Base-by-base conservation (phyloP, 768 basidiomycete species). In the Clitopilus passeckerianus region DNA sequence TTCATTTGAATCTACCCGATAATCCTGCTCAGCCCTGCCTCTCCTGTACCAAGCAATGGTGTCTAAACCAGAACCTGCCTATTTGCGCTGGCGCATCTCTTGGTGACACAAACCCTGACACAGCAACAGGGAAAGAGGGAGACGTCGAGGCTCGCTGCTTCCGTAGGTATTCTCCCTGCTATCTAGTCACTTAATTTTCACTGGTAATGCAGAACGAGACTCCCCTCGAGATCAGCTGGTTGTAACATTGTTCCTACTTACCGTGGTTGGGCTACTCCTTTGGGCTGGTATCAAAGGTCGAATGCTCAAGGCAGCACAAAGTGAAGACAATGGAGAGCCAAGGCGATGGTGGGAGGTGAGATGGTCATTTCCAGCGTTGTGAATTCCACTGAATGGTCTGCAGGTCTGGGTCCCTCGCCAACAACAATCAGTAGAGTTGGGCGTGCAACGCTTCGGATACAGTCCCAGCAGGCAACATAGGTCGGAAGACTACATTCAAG, bases 61-160 rank as follows among this genome's bases (percentile, higher is more conserved):
- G 95, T 74, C 77, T 95, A 58, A 91, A 96, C 69, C 95, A 93
- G 72, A 92, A 94, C 67, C 78, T 97, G 35, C 76, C 81, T 15
- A 95, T 93, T 46, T 96, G 92, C 70, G 81, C 82, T 9, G 89
- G 89, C 24, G 92, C 92, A 53, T 81, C 83, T 54, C 74, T 95
- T 56, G 95, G 94, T 23, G 91, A 94, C 67, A 87, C 90, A 22
- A 85, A 97, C 72, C 91, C 91, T 24, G 95, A 97, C 72, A 94
- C 91, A 16, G 93, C 90, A 12, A 95, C 93, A 5, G 95, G 95
- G 34, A 95, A 91, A 70, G 95, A 96, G 72, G 95, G 95, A 44
- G 93, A 96, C 72, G 92, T 97, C 22, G 93, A 95, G 76, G 93
- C 94, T 59, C 80, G 94, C 70, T 97, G 95, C 80, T 96, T 96